phyloP scores from a whole-genome alignment of 202 grass and related monocot species.

The Setaria italica region DNA sequence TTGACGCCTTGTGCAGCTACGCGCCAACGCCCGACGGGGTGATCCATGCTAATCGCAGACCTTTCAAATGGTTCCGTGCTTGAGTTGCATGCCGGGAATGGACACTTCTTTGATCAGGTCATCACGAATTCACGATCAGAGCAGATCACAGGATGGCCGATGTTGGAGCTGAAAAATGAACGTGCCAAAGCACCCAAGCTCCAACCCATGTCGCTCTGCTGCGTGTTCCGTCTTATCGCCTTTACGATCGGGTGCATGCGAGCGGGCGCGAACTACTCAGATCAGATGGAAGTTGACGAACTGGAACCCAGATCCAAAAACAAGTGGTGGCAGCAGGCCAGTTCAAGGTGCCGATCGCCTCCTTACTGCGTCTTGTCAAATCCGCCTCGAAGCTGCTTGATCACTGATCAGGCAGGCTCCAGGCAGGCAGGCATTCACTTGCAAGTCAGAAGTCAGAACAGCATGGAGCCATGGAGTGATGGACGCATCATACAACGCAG shows the following conservation, averaged over 20 bases:
- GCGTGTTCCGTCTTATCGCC: not conserved
- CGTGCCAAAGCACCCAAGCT: not conserved
- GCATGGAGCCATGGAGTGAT: not conserved
- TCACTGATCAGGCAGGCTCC: not conserved
- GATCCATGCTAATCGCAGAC: not conserved
- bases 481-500: not conserved
- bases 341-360: not conserved
- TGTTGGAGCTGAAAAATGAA: not conserved
- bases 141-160: no score
- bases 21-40: not conserved
- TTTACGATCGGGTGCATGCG: not conserved
- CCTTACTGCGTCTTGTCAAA: conserved; percentile 16
- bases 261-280: no score
- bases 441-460: not conserved
- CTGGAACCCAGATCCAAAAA: not conserved
- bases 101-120: not conserved
- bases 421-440: not conserved
- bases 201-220: conserved; percentile 8
- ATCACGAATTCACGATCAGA: not conserved
- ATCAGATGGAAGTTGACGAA: not conserved
- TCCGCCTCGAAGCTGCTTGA: conserved; percentile 19
- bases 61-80: conserved; percentile 11
- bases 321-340: not conserved
- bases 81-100: conserved; percentile 7
- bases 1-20: not conserved